Evolutionary conservation across 371 early-diverging fungal genomes (phyloP).

Genomic region (Mycotypha africana): DNA sequence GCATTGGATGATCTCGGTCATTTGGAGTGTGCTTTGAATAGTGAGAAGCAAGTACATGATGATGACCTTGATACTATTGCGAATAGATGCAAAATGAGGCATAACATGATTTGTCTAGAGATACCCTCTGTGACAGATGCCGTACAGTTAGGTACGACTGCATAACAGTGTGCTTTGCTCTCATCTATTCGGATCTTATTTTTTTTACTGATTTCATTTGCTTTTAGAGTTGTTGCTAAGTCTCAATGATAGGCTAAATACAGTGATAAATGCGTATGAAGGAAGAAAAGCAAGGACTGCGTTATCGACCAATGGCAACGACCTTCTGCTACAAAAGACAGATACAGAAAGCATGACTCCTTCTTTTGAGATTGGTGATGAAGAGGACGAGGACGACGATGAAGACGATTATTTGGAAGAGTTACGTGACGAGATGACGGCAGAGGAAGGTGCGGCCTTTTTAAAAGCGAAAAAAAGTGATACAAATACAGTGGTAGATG

Average conservation of each 20-base stretch:
- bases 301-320: no score
- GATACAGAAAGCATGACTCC: slow-evolving; percentile 3
- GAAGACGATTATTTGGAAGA: slow-evolving; percentile 8
- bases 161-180: background rate
- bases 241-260: slow-evolving; percentile 33
- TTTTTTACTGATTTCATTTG: background rate
- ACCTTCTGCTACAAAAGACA: background rate
- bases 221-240: slow-evolving; percentile 22
- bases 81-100: slow-evolving; percentile 24
- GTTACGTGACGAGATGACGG: slow-evolving; percentile 34
- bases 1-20: slow-evolving; percentile 1
- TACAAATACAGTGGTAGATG: no score
- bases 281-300: no score
- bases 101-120: slow-evolving; percentile 21
- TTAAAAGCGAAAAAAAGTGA: slow-evolving; percentile 18
- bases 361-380: slow-evolving; percentile 51
- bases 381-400: slow-evolving; percentile 43
- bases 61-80: background rate
- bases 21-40: slow-evolving; percentile 2
- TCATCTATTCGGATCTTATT: background rate
- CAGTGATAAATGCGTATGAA: slow-evolving; percentile 18
- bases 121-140: slow-evolving; percentile 29
- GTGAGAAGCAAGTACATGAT: background rate
- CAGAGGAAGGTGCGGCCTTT: slow-evolving; percentile 41
- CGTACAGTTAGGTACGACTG: slow-evolving; percentile 33